Percentiles rank a stretch among this genome's conserved stretches.
Evolutionary conservation across 306 rosid genomes (phyloP).

Genomic region (Datisca glomerata): DNA sequence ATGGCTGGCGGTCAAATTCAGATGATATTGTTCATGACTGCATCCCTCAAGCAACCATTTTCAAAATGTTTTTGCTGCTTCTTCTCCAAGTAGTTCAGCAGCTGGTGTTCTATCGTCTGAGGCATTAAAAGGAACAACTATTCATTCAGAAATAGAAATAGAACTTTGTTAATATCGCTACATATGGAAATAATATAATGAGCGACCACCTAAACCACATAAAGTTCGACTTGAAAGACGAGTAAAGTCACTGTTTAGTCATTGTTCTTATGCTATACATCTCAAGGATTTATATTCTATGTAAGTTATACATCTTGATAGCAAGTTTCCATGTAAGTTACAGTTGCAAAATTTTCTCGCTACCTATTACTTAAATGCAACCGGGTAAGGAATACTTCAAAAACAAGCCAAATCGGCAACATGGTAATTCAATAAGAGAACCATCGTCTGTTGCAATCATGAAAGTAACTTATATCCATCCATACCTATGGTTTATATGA

Average conservation of each 20-base stretch:
- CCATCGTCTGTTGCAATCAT: background rate
- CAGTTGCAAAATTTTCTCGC: no score
- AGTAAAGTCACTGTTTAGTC: no score
- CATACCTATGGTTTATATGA: no score
- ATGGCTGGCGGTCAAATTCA: constrained; percentile 23
- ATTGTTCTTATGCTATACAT: background rate
- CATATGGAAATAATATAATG: no score
- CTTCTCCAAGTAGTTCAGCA: constrained; percentile 23
- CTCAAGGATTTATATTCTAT: background rate
- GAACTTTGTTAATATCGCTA: background rate
- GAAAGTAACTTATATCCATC: no score
- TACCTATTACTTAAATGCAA: no score
- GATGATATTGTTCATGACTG: constrained; percentile 18
- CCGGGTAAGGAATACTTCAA: background rate
- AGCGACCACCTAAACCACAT: no score
- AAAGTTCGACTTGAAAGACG: no score
- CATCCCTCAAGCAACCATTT: constrained; percentile 12
- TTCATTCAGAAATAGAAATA: constrained; percentile 2
- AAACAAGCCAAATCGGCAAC: background rate
- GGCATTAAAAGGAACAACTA: constrained; percentile 12
- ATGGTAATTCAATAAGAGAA: background rate
- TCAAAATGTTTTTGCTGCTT: constrained; percentile 24
- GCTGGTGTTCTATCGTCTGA: constrained; percentile 30
- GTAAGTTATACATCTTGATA: background rate
- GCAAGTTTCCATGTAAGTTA: no score